Percentiles rank a stretch among this genome's conserved stretches.
Evolutionary conservation across 495 filamentous ascomycete species (phyloP).

Genomic region (Xylaria nigripes): DNA sequence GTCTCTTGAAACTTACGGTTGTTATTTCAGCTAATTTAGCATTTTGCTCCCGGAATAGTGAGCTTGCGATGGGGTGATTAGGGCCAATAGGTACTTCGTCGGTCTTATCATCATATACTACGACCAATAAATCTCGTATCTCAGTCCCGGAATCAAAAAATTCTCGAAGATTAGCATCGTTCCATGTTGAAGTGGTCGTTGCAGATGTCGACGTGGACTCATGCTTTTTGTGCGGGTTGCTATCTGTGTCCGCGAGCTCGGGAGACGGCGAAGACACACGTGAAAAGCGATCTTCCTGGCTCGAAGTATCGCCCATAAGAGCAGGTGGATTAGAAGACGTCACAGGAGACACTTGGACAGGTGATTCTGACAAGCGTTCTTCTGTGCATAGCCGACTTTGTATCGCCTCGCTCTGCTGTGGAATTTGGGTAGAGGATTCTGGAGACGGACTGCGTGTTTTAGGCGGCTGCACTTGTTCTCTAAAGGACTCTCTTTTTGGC

Average conservation of each 20-base stretch:
- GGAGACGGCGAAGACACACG: constrained; percentile 61
- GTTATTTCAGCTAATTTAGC: constrained; percentile 73
- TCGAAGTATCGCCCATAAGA: constrained; percentile 57
- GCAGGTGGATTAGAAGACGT: constrained; percentile 46
- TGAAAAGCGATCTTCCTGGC: constrained; percentile 55
- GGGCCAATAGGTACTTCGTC: constrained; percentile 64
- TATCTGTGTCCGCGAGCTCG: constrained; percentile 49
- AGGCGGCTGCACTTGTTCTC: constrained; percentile 10
- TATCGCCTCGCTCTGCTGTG: constrained; percentile 20
- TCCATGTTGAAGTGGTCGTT: constrained; percentile 56
- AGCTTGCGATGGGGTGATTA: constrained; percentile 76
- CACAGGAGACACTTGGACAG: constrained; percentile 60
- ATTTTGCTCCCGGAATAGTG: constrained; percentile 78
- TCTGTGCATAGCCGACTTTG: constrained; percentile 22
- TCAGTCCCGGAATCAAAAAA: constrained; percentile 92
- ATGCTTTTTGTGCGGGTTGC: constrained; percentile 31
- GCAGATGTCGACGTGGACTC: constrained; percentile 39
- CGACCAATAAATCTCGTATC: constrained; percentile 78
- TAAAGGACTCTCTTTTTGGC: constrained; percentile 12
- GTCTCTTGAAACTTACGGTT: constrained; percentile 42
- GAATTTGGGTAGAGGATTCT: constrained; percentile 28
- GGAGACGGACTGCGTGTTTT: constrained; percentile 31
- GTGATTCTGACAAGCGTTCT: constrained; percentile 65
- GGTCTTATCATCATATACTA: constrained; percentile 88
- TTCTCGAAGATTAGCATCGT: constrained; percentile 70